Base-by-base conservation (phyloP, 495 filamentous ascomycete species). In the Massariosphaeria phaeospora region DNA sequence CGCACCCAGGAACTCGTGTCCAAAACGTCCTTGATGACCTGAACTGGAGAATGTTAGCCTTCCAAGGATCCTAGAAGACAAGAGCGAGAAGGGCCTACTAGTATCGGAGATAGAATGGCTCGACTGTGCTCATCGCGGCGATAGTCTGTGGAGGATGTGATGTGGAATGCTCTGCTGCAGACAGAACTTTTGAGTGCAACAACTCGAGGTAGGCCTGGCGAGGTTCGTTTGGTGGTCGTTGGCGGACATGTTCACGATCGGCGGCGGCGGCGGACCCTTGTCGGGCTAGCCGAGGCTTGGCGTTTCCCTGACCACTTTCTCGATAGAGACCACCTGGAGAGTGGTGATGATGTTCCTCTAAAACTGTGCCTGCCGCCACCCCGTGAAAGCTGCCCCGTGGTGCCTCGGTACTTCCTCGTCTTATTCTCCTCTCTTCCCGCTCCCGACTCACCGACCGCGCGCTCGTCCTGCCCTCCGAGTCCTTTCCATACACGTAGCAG, bases 51-150 rank as follows among this genome's bases (percentile, higher is more conserved):
- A 21, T n/a, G n/a, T n/a, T n/a, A n/a, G n/a, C n/a, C n/a, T 52
- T 94, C 94, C 72, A 95, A 95, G 63, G 93, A 87, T 69, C 94
- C 94, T 69, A 86, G 90, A 70, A 97, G 94, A 68, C 94, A 94
- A 63, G 93, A 96, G 78, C 90, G 95, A 69, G 66, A 53, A 0
- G 21, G 25, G 66, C 76, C 50, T 85, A 95, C 90, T 98, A 98
- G 77, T 99, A 99, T 63, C 93, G 84, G 48, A 99, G 72, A 68
- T 99, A 99, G 70, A 99, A 99, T 12, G 84, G 82, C 58, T 98
- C 93, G 67, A 75, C 77, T 64, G 72, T 69, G 36, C 70, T 69
- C 55, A 81, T 73, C 79, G 82, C 67, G 50, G 18, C 30, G 36
- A 12, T 2, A 40, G 15, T 2, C n/a, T n/a, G n/a, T n/a, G n/a